These are phyloP conservation scores for Lepidium africanum DNA, from an alignment of 345 rosid species.

Conservation along the genomic window DNA sequence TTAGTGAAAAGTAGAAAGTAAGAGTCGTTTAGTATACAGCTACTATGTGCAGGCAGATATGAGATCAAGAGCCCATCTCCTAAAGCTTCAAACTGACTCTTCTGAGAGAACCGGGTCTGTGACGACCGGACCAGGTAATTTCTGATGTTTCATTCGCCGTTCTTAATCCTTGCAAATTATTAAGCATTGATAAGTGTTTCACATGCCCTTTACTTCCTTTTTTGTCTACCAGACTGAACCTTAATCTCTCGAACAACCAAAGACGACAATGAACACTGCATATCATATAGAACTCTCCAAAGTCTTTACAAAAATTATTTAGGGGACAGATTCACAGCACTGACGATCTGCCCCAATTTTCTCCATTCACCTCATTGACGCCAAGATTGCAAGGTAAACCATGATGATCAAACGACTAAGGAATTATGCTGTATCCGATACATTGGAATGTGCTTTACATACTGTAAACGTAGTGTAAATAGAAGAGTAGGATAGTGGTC, in stretches of 20 bases:
- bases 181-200: background rate
- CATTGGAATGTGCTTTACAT: background rate
- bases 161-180: background rate
- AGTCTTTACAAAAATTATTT: background rate
- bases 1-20: background rate
- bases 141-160: background rate
- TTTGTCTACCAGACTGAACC: slow-evolving; percentile 10
- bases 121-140: background rate
- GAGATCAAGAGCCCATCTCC: slow-evolving; percentile 62
- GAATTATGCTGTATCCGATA: background rate
- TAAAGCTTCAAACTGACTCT: slow-evolving; percentile 31
- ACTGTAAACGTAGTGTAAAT: background rate
- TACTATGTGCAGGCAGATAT: slow-evolving; percentile 58
- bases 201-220: slow-evolving; percentile 8
- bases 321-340: background rate
- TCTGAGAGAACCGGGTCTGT: slow-evolving; percentile 5
- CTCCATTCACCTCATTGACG: background rate
- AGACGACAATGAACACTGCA: background rate
- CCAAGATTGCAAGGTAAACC: background rate
- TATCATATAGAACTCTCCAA: background rate
- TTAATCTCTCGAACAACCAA: background rate
- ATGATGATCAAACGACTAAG: background rate
- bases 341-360: background rate
- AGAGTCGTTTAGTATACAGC: background rate
- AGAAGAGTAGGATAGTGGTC: background rate